phyloP scores from a whole-genome alignment of 192 early-diverging fungal species.

The Rhizoclosmatium globosum region DNA sequence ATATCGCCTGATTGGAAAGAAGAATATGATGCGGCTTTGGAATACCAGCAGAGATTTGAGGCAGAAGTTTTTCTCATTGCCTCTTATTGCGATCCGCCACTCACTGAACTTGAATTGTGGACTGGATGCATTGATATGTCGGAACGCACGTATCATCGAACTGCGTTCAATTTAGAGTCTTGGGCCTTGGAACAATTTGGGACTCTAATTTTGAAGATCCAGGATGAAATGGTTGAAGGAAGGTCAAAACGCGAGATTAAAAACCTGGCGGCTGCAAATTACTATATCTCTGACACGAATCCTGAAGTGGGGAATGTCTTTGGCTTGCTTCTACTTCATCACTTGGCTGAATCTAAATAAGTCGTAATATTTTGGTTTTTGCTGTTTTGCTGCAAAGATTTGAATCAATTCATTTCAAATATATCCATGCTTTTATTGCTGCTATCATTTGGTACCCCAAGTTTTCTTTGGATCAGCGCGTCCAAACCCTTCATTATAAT shows the following conservation, averaged over 20 bases:
- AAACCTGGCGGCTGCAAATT: constrained; percentile 7
- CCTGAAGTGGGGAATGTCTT: constrained; percentile 3
- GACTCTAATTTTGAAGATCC: neutral
- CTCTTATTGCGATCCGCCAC: constrained; percentile 2
- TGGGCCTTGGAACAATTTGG: constrained; percentile 23
- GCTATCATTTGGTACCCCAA: constrained; percentile 26
- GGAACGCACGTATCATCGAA: constrained; percentile 8
- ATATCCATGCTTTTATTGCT: too few species aligned
- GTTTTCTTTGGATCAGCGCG: constrained; percentile 54
- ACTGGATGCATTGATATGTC: constrained; percentile 29
- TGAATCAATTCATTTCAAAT: too few species aligned
- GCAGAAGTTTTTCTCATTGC: neutral
- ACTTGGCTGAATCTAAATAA: neutral
- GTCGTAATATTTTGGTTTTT: too few species aligned
- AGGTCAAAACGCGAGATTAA: neutral
- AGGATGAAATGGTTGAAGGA: neutral
- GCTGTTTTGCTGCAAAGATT: too few species aligned
- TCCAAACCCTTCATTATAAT: constrained; percentile 66
- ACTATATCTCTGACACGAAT: neutral
- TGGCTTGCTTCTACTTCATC: constrained; percentile 26
- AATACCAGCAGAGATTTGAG: neutral
- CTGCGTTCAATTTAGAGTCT: constrained; percentile 8
- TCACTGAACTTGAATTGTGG: constrained; percentile 18
- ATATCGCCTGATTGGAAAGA: neutral
- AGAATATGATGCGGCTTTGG: neutral